phyloP scores from a whole-genome alignment of 1,284 basidiomycete genomes.

The Pyrrhoderma lamaoense region DNA sequence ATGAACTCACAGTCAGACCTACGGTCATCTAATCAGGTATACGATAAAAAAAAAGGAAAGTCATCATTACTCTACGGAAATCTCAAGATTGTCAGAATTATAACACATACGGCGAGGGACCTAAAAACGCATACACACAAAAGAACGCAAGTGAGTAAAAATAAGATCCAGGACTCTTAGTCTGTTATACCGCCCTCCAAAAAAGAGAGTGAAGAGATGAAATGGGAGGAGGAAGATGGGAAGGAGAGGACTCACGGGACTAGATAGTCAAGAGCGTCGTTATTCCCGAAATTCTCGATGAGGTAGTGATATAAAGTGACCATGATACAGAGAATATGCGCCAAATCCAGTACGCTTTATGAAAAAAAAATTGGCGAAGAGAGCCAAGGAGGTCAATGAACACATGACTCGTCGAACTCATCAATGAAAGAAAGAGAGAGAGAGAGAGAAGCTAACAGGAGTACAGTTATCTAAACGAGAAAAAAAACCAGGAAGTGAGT shows the following conservation, averaged over 20 bases:
- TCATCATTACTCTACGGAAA: too few relatives aligned
- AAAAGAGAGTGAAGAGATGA: neutral
- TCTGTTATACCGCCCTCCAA: too few relatives aligned
- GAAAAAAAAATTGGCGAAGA: too few relatives aligned
- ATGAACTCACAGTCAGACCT: conserved; percentile 9
- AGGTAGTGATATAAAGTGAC: conserved; percentile 15
- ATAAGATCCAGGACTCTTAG: too few relatives aligned
- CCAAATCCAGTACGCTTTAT: conserved; percentile 10
- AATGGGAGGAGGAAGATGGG: neutral
- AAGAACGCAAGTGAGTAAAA: too few relatives aligned
- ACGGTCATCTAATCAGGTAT: conserved; percentile 1
- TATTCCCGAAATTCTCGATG: conserved; percentile 14
- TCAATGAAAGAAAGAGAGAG: neutral
- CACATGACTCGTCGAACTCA: neutral
- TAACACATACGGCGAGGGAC: neutral
- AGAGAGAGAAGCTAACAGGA: too few relatives aligned
- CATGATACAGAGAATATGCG: conserved; percentile 16
- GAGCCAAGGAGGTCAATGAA: neutral
- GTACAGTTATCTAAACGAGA: too few relatives aligned
- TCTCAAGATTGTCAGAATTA: too few relatives aligned
- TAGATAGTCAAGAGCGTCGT: conserved; percentile 7
- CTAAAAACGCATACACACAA: too few relatives aligned
- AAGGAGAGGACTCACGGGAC: conserved; percentile 8
- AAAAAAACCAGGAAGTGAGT: too few relatives aligned
- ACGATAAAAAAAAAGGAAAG: too few relatives aligned